Conservation (phyloP, 495 filamentous ascomycete species). For the Margaritispora aquatica region DNA sequence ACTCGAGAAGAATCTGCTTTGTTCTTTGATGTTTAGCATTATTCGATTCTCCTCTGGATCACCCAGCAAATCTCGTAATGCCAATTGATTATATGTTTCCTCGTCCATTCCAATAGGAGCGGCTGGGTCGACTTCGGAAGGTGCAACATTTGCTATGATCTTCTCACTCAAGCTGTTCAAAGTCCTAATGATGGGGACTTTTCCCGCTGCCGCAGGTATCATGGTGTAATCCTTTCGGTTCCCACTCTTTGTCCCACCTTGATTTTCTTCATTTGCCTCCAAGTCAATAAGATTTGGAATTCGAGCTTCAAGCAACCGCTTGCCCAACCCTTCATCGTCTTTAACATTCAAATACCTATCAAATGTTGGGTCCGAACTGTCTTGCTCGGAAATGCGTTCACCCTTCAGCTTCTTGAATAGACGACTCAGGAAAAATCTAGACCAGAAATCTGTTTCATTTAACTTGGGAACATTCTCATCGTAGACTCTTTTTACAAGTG, state of each 20-base stretch:
- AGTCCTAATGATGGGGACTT: slow-evolving; percentile 74
- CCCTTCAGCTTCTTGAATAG: slow-evolving; percentile 89
- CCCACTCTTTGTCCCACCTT: slow-evolving; percentile 58
- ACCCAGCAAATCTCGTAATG: slow-evolving; percentile 75
- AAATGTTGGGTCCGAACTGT: slow-evolving; percentile 65
- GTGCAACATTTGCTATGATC: slow-evolving; percentile 78
- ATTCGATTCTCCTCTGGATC: slow-evolving; percentile 67
- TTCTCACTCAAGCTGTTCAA: slow-evolving; percentile 86
- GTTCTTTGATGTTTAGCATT: slow-evolving; percentile 80
- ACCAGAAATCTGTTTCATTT: slow-evolving; percentile 79
- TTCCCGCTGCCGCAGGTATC: slow-evolving; percentile 60
- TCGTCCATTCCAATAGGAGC: slow-evolving; percentile 62
- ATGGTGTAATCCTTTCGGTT: slow-evolving; percentile 85
- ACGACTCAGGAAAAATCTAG: slow-evolving; percentile 81
- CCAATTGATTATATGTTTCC: slow-evolving; percentile 64
- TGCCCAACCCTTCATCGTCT: slow-evolving; percentile 45
- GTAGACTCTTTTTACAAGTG: slow-evolving; percentile 83
- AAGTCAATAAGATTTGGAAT: slow-evolving; percentile 88
- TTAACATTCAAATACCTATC: slow-evolving; percentile 77
- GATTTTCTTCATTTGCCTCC: slow-evolving; percentile 88
- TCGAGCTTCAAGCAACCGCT: slow-evolving; percentile 47
- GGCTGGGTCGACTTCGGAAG: slow-evolving; percentile 62
- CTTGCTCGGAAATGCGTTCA: slow-evolving; percentile 69
- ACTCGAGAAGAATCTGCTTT: slow-evolving; percentile 70
- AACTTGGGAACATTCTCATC: slow-evolving; percentile 88